phyloP scores from a whole-genome alignment of 345 rosid species.

The Eucalyptus sp. region DNA sequence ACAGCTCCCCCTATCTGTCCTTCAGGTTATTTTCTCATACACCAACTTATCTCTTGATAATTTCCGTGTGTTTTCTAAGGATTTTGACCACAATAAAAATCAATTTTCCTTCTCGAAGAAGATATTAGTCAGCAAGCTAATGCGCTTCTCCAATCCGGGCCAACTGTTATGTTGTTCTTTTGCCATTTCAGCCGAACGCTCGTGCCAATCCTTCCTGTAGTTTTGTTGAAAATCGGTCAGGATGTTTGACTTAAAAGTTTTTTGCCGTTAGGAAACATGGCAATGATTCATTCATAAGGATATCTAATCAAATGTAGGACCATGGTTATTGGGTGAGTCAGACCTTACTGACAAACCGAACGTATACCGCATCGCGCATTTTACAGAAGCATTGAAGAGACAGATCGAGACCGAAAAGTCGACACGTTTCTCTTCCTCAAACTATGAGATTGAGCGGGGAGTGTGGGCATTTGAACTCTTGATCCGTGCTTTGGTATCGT shows the following conservation, averaged over 20 bases:
- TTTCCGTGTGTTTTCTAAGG: not conserved
- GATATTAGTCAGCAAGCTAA: not conserved
- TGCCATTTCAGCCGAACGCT: not conserved
- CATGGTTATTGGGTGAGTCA: not conserved
- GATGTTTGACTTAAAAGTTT: not conserved
- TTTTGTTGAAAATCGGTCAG: not conserved
- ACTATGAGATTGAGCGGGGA: not conserved
- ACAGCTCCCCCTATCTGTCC: not conserved
- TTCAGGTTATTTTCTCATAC: not conserved
- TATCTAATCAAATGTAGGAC: not conserved
- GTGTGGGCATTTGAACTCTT: not conserved
- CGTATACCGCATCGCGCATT: not conserved
- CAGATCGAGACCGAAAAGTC: not conserved
- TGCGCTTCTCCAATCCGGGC: not conserved
- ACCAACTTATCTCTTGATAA: not conserved
- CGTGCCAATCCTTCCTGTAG: not conserved
- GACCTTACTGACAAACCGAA: not conserved
- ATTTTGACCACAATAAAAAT: not conserved
- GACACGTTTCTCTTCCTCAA: not conserved
- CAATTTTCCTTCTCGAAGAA: not conserved
- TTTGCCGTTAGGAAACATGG: not conserved
- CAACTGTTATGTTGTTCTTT: not conserved
- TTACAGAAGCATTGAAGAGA: not conserved
- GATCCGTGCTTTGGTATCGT: not conserved
- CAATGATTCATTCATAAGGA: not conserved